Conservation (phyloP, 164 flowering plant genomes). For the Platanus orientalis region DNA sequence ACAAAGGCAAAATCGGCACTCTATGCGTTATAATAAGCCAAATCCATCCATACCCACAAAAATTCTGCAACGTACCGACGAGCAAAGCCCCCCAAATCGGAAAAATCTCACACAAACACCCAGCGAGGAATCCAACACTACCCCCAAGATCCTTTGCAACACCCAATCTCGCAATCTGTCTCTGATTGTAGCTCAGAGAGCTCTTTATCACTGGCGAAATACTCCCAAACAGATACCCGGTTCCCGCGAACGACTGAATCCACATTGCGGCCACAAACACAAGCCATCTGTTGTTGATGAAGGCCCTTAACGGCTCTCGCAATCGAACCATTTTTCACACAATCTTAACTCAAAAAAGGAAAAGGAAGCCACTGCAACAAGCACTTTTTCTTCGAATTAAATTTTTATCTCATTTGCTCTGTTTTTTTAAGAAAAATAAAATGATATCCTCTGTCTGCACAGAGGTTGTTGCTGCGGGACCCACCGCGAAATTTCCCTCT, state of each 20-base stretch:
- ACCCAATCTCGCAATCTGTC: conserved; percentile 73
- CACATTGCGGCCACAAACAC: conserved; percentile 98
- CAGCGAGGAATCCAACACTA: conserved; percentile 88
- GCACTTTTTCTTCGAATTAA: too few relatives aligned
- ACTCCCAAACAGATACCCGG: conserved; percentile 93
- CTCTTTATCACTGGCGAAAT: conserved; percentile 87
- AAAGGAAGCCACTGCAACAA: too few relatives aligned
- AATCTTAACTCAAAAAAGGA: background rate
- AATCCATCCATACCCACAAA: conserved; percentile 91
- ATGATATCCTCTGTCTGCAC: background rate
- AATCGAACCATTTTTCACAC: conserved; percentile 23
- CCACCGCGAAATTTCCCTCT: too few relatives aligned
- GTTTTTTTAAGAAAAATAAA: background rate
- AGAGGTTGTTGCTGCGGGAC: too few relatives aligned
- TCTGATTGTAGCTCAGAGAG: conserved; percentile 72
- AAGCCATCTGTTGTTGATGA: conserved; percentile 82
- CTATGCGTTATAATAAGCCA: conserved; percentile 81
- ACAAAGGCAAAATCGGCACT: conserved; percentile 63
- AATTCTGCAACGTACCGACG: conserved; percentile 78
- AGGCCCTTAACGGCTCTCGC: conserved; percentile 31
- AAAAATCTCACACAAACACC: conserved; percentile 67
- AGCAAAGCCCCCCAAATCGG: conserved; percentile 84
- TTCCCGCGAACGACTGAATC: conserved; percentile 84
- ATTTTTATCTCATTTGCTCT: too few relatives aligned
- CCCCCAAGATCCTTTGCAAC: conserved; percentile 98